Evolutionary conservation across 2,329 filamentous ascomycete genomes (phyloP).

Genomic region (Colletotrichum phormii): DNA sequence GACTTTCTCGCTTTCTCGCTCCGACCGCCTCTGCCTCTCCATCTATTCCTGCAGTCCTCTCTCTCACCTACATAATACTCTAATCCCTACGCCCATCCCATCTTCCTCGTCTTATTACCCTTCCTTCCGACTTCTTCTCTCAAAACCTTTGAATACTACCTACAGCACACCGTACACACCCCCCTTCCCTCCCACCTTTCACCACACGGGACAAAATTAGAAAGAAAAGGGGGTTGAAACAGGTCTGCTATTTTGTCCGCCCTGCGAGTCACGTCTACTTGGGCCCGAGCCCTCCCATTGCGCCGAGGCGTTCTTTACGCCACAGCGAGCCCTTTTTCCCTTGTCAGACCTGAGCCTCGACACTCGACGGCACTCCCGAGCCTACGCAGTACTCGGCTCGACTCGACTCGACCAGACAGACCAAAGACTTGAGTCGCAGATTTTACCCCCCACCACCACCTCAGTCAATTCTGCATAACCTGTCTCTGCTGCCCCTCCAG

Average conservation of each 20-base stretch:
- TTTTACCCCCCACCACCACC: not conserved
- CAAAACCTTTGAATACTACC: conserved; percentile 15
- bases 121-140: conserved; percentile 18
- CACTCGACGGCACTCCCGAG: conserved; percentile 26
- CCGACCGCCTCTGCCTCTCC: conserved; percentile 12
- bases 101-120: conserved; percentile 25
- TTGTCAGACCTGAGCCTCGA: conserved; percentile 27
- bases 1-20: not conserved
- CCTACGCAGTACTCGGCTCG: conserved; percentile 4
- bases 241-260: conserved; percentile 40
- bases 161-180: not conserved
- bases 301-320: conserved; percentile 40
- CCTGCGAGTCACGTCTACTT: conserved; percentile 34
- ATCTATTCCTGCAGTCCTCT: not conserved
- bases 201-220: conserved; percentile 18
- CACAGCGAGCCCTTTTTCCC: conserved; percentile 32
- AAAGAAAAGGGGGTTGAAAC: conserved; percentile 34
- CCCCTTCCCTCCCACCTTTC: not conserved
- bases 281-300: conserved; percentile 35
- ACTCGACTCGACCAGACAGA: not conserved
- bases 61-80: conserved; percentile 33
- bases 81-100: conserved; percentile 35
- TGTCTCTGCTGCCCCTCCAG: conserved; percentile 14
- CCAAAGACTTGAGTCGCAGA: conserved; percentile 18
- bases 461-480: conserved; percentile 29